These are phyloP conservation scores for Phytopythium ostracodes DNA, from an alignment of 352 stramenopile genomes.

Conservation along the genomic window DNA sequence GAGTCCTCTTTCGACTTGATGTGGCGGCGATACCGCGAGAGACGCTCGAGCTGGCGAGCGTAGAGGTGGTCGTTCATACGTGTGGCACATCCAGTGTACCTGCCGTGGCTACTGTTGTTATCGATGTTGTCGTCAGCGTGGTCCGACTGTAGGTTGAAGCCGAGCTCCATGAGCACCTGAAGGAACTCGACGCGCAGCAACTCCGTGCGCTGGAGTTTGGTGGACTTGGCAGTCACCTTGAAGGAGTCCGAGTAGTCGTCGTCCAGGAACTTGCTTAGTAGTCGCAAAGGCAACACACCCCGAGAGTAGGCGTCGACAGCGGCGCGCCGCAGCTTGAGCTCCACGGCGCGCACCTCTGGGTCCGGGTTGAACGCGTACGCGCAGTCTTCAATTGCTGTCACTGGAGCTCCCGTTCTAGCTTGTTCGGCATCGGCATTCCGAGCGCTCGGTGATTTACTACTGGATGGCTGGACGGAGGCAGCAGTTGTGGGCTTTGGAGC, in stretches of 20 bases:
- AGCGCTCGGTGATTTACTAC: background rate
- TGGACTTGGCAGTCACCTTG: background rate
- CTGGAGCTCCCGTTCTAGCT: background rate
- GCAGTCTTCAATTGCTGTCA: constrained; percentile 34
- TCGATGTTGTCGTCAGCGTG: constrained; percentile 22
- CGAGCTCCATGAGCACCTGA: constrained; percentile 92
- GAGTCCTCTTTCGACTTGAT: constrained; percentile 31
- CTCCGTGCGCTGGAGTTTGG: constrained; percentile 22
- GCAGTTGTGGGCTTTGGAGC: background rate
- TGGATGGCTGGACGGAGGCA: background rate
- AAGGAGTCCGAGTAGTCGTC: constrained; percentile 12
- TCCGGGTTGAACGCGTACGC: constrained; percentile 80
- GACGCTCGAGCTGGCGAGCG: constrained; percentile 70
- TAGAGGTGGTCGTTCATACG: constrained; percentile 78
- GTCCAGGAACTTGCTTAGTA: constrained; percentile 74
- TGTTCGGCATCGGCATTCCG: background rate
- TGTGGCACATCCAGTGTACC: constrained; percentile 11
- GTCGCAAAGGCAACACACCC: constrained; percentile 61
- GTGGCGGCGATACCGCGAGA: constrained; percentile 66
- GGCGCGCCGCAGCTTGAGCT: constrained; percentile 82
- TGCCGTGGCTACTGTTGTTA: background rate
- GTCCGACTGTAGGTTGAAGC: constrained; percentile 77
- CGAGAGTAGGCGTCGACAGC: constrained; percentile 65
- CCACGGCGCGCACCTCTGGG: constrained; percentile 72
- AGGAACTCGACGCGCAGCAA: constrained; percentile 88